A percentile compares a stretch with the other conserved stretches of the same genome.
Evolutionary conservation across 2,329 filamentous ascomycete genomes (phyloP).

Genomic region (Hymenotorrendiella dingleyae): DNA sequence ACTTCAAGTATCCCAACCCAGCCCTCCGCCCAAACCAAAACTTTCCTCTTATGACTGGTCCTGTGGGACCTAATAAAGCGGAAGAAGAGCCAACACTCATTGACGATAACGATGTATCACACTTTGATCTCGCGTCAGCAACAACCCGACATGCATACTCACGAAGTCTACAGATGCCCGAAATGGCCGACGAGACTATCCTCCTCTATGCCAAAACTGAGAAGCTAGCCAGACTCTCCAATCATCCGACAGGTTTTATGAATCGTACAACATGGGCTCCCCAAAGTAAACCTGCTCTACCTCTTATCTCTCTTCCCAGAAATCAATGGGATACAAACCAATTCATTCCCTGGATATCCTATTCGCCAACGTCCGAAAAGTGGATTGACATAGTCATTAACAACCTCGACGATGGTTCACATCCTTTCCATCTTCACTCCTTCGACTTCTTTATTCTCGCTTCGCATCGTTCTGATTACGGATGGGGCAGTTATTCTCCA

Average conservation of each 20-base stretch:
- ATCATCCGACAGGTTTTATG: slow-evolving; percentile 41
- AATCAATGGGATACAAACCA: slow-evolving; percentile 36
- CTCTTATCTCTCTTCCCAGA: slow-evolving; percentile 32
- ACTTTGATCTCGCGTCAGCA: slow-evolving; percentile 21
- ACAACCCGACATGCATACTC: not conserved
- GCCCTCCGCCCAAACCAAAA: slow-evolving; percentile 35
- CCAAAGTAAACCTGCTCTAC: slow-evolving; percentile 27
- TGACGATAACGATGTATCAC: not conserved
- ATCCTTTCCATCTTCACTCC: slow-evolving; percentile 50
- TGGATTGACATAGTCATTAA: slow-evolving; percentile 47
- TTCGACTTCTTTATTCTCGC: slow-evolving; percentile 43
- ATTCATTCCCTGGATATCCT: slow-evolving; percentile 34
- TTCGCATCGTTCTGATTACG: slow-evolving; percentile 14
- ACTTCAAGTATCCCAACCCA: slow-evolving; percentile 40
- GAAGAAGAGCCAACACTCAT: not conserved
- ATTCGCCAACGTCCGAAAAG: slow-evolving; percentile 1
- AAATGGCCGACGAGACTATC: slow-evolving; percentile 33
- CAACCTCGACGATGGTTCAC: slow-evolving; percentile 39
- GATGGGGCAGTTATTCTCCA: slow-evolving; percentile 15
- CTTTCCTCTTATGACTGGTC: slow-evolving; percentile 27
- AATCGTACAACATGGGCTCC: slow-evolving; percentile 41
- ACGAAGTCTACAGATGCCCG: not conserved
- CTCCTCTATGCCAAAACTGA: slow-evolving; percentile 42
- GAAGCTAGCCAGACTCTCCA: slow-evolving; percentile 37
- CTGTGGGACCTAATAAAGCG: not conserved